Evolutionary conservation across 108 stramenopile genomes (phyloP).

Genomic region (Seminavis robusta): DNA sequence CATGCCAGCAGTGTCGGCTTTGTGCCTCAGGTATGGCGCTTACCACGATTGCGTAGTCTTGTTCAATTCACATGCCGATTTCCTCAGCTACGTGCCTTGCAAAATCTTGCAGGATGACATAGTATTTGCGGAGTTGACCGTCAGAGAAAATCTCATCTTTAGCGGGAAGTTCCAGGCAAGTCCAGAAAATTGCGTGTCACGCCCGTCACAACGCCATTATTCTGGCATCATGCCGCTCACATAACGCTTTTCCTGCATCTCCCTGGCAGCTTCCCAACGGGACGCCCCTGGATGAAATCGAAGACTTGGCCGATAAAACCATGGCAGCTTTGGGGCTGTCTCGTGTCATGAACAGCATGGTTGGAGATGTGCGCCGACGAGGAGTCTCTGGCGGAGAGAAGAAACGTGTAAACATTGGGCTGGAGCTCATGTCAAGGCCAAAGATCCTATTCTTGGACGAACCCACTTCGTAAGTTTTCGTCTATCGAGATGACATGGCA

Average conservation of each 20-base stretch:
- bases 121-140: constrained; percentile 54
- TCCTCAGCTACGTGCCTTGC: too few relatives aligned
- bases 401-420: constrained; percentile 65
- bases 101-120: too few relatives aligned
- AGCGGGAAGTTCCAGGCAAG: constrained; percentile 37
- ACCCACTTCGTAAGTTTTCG: too few relatives aligned
- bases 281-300: constrained; percentile 32
- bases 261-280: constrained; percentile 38
- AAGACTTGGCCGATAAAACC: constrained; percentile 47
- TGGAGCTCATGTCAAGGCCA: constrained; percentile 60
- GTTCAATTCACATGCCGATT: too few relatives aligned
- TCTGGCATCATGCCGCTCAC: too few relatives aligned
- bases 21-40: too few relatives aligned
- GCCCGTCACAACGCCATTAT: too few relatives aligned
- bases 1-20: constrained; percentile 36
- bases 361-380: constrained; percentile 54
- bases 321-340: constrained; percentile 61
- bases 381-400: constrained; percentile 62
- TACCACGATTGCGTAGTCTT: too few relatives aligned
- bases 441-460: too few relatives aligned
- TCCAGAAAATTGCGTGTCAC: too few relatives aligned
- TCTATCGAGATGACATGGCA: too few relatives aligned
- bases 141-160: constrained; percentile 59
- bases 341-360: constrained; percentile 46
- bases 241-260: too few relatives aligned